Base-by-base conservation (phyloP, 1,284 basidiomycete genomes). In the Rhodotorula glutinis region DNA sequence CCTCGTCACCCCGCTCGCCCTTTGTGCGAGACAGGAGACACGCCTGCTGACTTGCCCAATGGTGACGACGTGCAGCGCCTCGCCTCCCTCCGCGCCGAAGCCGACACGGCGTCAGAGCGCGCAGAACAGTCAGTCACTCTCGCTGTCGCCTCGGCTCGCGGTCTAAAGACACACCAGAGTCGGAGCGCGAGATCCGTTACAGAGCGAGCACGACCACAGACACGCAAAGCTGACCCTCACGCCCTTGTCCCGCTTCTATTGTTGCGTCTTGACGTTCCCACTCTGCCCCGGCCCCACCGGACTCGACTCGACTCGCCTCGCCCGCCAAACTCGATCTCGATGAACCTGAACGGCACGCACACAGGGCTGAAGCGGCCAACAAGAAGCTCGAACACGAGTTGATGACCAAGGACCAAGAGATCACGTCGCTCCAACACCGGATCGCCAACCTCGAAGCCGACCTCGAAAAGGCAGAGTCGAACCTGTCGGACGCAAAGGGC, bases 401-500 rank as follows among this genome's bases (percentile, higher is more conserved):
- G 54, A 85, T 97, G 49, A 83, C 86, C 77, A 89, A 88, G 77
- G 95, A 98, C 41, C 93, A 98, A 79, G 88, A 91, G 78, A 90
- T 93, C 76, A 82, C 82, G 10, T 97, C 94, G 3, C 85, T 96
- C 72, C 82, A 85, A 68, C 89, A 92, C 82, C 88, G 87, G 80
- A 83, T 95, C 53, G 76, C 79, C 46, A 79, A 89, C 41, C 81
- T 89, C 66, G 91, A 96, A 49, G 78, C 65, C 11, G 86, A 93
- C 55, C 83, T 92, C 66, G 89, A 94, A 76, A 86, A 87, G 77
- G 78, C 85, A 21, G 95, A 98, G 80, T 71, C 70, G n/a, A 86
- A 88, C 78, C 80, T 98, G 46, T 74, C 80, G 38, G 86, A 89
- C 29, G 83, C 85, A 75, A 98, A 98, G 82, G 74, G 79, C 44